These are phyloP conservation scores for Dictyophora rubrovolvata DNA, from an alignment of 768 basidiomycete species.

Conservation along the genomic window DNA sequence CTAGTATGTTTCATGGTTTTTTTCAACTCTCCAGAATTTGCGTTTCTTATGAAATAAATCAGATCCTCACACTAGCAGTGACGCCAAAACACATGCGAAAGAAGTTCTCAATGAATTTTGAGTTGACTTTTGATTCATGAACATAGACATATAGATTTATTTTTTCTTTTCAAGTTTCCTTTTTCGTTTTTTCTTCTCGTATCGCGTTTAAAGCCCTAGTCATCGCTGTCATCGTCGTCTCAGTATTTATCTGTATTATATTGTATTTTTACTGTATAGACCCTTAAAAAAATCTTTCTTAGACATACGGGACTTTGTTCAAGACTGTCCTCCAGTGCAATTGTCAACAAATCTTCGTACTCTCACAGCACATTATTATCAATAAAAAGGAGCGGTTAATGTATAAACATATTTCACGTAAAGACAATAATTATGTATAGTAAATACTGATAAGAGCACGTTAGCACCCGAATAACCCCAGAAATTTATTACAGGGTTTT, in stretches of 20 bases:
- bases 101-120: slow-evolving; percentile 29
- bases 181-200: neutral
- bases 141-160: neutral
- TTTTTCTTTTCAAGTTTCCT: neutral
- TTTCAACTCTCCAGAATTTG: neutral
- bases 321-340: too few species aligned
- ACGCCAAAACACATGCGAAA: slow-evolving; percentile 41
- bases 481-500: too few species aligned
- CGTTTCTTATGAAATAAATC: neutral
- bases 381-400: too few species aligned
- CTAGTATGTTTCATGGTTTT: slow-evolving; percentile 25
- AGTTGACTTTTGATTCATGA: neutral
- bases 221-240: neutral
- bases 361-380: too few species aligned
- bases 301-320: too few species aligned
- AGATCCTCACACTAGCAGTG: slow-evolving; percentile 43
- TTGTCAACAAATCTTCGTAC: too few species aligned
- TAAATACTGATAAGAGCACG: too few species aligned
- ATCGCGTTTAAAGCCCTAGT: neutral
- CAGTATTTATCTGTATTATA: neutral
- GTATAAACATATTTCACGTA: too few species aligned
- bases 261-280: neutral
- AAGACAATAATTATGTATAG: too few species aligned
- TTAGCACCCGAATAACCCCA: too few species aligned
- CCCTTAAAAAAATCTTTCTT: too few species aligned